Evolutionary conservation across 345 rosid species (phyloP), one percentile per base, ranked within the genome.

Genomic region (Eucalyptus shirleyi): DNA sequence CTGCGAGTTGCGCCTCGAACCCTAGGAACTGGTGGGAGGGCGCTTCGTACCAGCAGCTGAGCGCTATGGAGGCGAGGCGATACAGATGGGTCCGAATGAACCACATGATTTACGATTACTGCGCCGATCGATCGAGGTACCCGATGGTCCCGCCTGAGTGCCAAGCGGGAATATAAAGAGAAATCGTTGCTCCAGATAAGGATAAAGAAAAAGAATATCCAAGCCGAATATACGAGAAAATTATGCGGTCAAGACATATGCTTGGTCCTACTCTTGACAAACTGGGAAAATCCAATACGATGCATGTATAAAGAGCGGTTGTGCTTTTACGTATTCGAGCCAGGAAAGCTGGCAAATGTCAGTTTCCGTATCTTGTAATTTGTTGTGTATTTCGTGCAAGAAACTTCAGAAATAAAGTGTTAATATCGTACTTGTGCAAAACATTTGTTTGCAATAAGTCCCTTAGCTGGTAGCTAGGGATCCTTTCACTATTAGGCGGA

Each of bases 71-170:
- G 91, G 96, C 98, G 88, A 92, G 98, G 90, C 92, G 92, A 81
- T 98, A 96, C 94, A 93, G 95, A 77, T 98, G 99, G 99, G 99
- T 98, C 91, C 96, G 99, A 80, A 60, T 94, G 88, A 96, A 96
- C 94, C 99, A 97, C 94, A 95, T 98, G 98, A 95, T 96, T 89
- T 98, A 98, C 62, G 98, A 98, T 87, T 98, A 98, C 92, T 98
- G 99, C 89, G 90, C 94, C 50, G 99, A 98, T 89, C 93, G 93
- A 91, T 93, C 97, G 42, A 94, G 99, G 50, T 94, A 92, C 94
- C 98, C 98, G 1, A 96, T 95, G 49, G 86, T 96, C 83, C 99
- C 99, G 34, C 93, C 93, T 6, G 99, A 98, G 93, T 98, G 99
- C 90, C 32, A 37, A 21, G 96, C 96, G 87, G 97, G 99, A 56